These are phyloP conservation scores for Yarrowia sp. DNA, from an alignment of 805 yeast species.

Conservation along the genomic window DNA sequence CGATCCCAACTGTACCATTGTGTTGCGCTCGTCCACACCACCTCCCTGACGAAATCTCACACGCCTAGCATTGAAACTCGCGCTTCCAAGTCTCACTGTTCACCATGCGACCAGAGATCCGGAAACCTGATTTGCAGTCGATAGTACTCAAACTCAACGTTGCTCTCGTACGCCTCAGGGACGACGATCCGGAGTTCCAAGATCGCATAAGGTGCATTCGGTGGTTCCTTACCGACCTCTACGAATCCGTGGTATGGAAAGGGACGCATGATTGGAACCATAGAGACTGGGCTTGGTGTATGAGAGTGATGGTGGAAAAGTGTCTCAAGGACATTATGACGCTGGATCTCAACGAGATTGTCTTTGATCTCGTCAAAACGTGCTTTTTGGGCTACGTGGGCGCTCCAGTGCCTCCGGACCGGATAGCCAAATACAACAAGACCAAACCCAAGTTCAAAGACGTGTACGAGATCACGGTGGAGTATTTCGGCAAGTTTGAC, in stretches of 20 bases:
- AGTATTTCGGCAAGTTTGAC: background rate
- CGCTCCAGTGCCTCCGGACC: background rate
- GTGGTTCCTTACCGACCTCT: background rate
- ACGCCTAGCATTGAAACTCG: too few relatives aligned
- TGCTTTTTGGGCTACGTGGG: background rate
- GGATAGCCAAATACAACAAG: background rate
- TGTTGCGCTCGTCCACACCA: too few relatives aligned
- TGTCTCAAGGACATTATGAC: background rate
- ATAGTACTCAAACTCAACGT: too few relatives aligned
- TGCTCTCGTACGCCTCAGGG: too few relatives aligned
- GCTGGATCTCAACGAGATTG: background rate
- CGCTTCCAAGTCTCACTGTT: too few relatives aligned
- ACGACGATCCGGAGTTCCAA: too few relatives aligned
- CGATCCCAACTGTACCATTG: too few relatives aligned
- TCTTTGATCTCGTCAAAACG: background rate
- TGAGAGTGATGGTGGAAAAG: background rate
- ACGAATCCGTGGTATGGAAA: background rate
- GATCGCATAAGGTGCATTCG: background rate
- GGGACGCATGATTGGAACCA: background rate
- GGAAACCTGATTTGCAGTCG: too few relatives aligned
- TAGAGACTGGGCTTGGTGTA: conserved; percentile 1
- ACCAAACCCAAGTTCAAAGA: background rate
- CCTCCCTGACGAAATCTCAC: too few relatives aligned
- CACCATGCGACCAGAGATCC: too few relatives aligned
- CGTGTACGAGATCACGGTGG: background rate